These are phyloP conservation scores for Dinochytrium kinnereticum DNA, from an alignment of 371 early-diverging fungal genomes.

Conservation along the genomic window DNA sequence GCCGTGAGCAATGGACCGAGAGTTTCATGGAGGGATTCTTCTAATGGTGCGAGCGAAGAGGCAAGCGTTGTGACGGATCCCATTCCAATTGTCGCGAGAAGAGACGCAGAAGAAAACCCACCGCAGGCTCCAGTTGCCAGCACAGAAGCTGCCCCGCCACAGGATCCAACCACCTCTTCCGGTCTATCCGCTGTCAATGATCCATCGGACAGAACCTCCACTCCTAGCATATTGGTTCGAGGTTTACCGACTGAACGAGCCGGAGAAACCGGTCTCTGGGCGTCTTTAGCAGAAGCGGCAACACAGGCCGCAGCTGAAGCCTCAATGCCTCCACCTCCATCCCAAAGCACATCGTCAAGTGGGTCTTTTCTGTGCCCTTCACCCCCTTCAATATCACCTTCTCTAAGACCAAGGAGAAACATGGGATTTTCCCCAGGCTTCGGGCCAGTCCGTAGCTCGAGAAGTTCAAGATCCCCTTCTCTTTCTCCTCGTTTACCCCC, in stretches of 20 bases:
- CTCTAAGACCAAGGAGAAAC: background rate
- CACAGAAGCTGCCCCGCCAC: background rate
- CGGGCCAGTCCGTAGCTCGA: background rate
- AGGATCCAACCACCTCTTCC: too few relatives aligned
- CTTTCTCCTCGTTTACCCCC: conserved; percentile 4
- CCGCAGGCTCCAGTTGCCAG: too few relatives aligned
- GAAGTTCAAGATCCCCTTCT: conserved; percentile 1
- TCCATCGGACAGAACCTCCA: too few relatives aligned
- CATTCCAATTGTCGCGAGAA: too few relatives aligned
- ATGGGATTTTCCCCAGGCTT: conserved; percentile 13
- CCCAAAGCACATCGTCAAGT: background rate
- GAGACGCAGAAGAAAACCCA: too few relatives aligned
- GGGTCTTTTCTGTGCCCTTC: conserved; percentile 9
- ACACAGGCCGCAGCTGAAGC: background rate
- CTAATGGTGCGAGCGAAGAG: background rate
- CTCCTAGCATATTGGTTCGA: background rate
- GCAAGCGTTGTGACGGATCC: background rate
- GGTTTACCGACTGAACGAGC: too few relatives aligned
- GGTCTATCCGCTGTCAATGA: too few relatives aligned
- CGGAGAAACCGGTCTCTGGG: background rate
- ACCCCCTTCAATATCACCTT: conserved; percentile 7
- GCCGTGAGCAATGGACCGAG: too few relatives aligned
- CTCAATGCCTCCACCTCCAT: background rate
- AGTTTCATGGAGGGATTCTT: background rate
- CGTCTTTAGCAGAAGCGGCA: conserved; percentile 1